These are phyloP conservation scores for Hagleromyces aurorensis DNA, from an alignment of 805 yeast species.

Conservation along the genomic window DNA sequence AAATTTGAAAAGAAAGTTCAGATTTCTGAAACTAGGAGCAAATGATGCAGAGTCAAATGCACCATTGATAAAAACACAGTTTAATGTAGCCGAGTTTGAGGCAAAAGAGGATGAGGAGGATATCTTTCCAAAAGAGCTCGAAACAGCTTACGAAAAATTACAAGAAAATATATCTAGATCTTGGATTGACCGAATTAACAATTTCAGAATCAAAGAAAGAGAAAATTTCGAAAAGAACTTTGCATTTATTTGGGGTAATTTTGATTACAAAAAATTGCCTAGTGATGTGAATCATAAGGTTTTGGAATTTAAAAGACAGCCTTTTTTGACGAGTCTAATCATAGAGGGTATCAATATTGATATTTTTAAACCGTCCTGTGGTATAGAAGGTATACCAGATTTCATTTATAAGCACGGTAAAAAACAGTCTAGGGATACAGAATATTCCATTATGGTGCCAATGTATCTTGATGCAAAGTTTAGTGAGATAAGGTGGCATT, in stretches of 20 bases:
- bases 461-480: conserved; percentile 46
- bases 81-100: background rate
- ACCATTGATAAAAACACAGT: background rate
- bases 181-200: conserved; percentile 63
- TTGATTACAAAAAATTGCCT: conserved; percentile 32
- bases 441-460: conserved; percentile 65
- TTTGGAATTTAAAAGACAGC: conserved; percentile 38
- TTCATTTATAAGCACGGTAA: conserved; percentile 70
- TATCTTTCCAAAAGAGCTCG: conserved; percentile 10
- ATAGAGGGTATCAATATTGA: conserved; percentile 43
- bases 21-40: conserved; percentile 3
- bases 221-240: conserved; percentile 36
- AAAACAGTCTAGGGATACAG: conserved; percentile 66
- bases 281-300: conserved; percentile 38
- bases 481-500: conserved; percentile 56
- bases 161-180: conserved; percentile 45
- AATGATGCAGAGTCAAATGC: conserved; percentile 1
- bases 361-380: conserved; percentile 44
- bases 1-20: conserved; percentile 6
- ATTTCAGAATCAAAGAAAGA: conserved; percentile 36
- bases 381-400: conserved; percentile 44
- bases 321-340: conserved; percentile 46
- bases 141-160: conserved; percentile 27
- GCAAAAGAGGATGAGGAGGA: conserved; percentile 3
- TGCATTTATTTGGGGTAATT: conserved; percentile 36